These are phyloP conservation scores for Hyphodiscus hymeniophilus DNA, from an alignment of 495 filamentous ascomycete species.

Conservation along the genomic window DNA sequence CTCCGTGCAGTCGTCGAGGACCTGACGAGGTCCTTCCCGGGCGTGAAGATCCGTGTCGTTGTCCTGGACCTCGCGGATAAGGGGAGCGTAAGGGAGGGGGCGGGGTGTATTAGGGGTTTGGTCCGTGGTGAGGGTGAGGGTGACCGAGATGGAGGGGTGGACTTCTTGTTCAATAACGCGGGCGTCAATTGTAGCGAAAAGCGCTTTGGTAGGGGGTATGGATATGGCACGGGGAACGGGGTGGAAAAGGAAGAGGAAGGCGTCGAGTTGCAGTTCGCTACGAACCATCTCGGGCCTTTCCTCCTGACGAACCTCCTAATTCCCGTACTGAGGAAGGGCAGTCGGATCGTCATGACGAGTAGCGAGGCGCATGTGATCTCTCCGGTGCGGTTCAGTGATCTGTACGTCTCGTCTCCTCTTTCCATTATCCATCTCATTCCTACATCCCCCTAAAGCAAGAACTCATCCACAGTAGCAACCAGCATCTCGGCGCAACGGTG, in stretches of 20 bases:
- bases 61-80: conserved; percentile 13
- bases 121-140: neutral
- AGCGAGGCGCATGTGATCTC: too few relatives aligned
- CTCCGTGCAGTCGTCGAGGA: conserved; percentile 16
- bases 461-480: too few relatives aligned
- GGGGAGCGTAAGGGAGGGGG: conserved; percentile 24
- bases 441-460: too few relatives aligned
- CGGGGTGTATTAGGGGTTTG: conserved; percentile 15
- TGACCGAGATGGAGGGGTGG: too few relatives aligned
- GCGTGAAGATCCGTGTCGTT: neutral
- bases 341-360: conserved; percentile 4
- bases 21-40: neutral
- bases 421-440: too few relatives aligned
- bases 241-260: conserved; percentile 11
- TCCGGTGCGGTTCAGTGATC: too few relatives aligned
- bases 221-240: conserved; percentile 13
- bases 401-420: too few relatives aligned
- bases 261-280: conserved; percentile 49
- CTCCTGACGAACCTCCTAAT: conserved; percentile 48
- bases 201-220: neutral
- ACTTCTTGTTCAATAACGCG: conserved; percentile 28
- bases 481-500: neutral
- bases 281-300: conserved; percentile 53
- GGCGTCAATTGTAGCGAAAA: conserved; percentile 2
- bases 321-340: conserved; percentile 1